Base-by-base conservation (phyloP, 1,284 basidiomycete species). In the Tylopilus microsporus region DNA sequence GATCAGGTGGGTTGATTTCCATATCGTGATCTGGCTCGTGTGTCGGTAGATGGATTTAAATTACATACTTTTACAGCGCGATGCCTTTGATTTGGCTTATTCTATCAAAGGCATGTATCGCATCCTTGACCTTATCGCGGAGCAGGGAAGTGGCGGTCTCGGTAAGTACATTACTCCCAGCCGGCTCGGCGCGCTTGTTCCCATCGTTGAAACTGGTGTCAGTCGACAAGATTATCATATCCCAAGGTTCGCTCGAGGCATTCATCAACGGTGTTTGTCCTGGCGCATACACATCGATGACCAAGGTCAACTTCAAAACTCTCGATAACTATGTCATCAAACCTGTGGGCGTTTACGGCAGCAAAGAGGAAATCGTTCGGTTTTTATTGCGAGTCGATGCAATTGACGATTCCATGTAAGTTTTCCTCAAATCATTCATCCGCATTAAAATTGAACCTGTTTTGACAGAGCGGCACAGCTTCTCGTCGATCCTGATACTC, bases 191-290 rank as follows among this genome's bases (percentile, higher is more conserved):
- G 2, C 10, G 0, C 16, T 12, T 36, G 13, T 36, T 49, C 16
- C 37, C 12, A 42, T 41, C 2, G 1, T 37, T 43, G n/a, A 49
- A n/a, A 52, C 0, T 32, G 15, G 45, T 18, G 21, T 53, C 59
- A 84, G 81, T 81, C 46, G 81, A 83, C 58, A 84, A 85, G 63
- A 76, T 85, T 42, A 77, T 85, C 66, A 83, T 84, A 51, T 75
- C 74, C 18, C 79, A 82, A 65, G 71, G 74, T 10, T 76, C 76
- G 1, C 66, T 83, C 4, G 68, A 74, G 58, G 65, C 67, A 3
- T 75, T 82, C 54, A 73, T 81, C 60, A 82, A 83, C 49, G 66
- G 65, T 12, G 41, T 82, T 5, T 70, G 63, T 30, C 80, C 79
- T 0, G 75, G 78, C 2, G 76, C 82, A 7, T 84, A 63, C 58